These are phyloP conservation scores for Inonotus hispidus DNA, from an alignment of 1,284 basidiomycete species.

Conservation along the genomic window DNA sequence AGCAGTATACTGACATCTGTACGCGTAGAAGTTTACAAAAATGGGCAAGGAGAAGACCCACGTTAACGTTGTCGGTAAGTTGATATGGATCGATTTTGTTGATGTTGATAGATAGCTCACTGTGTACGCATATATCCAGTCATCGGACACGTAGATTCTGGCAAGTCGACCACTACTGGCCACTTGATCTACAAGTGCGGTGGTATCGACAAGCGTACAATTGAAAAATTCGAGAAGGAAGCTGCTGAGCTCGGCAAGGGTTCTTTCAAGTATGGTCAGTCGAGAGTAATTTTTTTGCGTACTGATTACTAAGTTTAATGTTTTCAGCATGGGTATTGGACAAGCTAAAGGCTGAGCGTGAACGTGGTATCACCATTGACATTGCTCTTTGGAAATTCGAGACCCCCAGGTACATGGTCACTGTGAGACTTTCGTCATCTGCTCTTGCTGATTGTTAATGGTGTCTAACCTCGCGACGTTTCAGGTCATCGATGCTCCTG, in stretches of 20 bases:
- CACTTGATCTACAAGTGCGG: constrained; percentile 99
- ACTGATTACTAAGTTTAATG: constrained; percentile 11
- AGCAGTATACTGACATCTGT: constrained; percentile 25
- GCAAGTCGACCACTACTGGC: constrained; percentile 99
- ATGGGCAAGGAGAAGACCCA: constrained; percentile 89
- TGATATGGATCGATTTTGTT: constrained; percentile 8
- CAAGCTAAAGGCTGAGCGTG: constrained; percentile 99
- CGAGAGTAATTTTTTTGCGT: constrained; percentile 12
- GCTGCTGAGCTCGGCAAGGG: constrained; percentile 99
- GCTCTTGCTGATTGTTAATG: constrained; percentile 21
- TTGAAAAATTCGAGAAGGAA: constrained; percentile 99
- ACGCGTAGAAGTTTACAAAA: constrained; percentile 47
- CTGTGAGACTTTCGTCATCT: constrained; percentile 46
- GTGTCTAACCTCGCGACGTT: constrained; percentile 12
- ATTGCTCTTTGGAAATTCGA: constrained; percentile 99
- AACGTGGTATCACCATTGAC: constrained; percentile 99
- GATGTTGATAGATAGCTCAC: constrained; percentile 25
- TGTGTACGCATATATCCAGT: constrained; percentile 49
- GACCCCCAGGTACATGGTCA: constrained; percentile 89
- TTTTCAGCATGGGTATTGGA: constrained; percentile 94
- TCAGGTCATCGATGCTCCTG: constrained; percentile 96
- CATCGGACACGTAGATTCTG: constrained; percentile 96
- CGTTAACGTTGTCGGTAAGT: constrained; percentile 89
- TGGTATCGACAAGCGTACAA: constrained; percentile 99
- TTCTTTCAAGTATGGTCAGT: constrained; percentile 96